Base-by-base conservation (phyloP, 805 yeast species). In the Jamesozyma hellenica region DNA sequence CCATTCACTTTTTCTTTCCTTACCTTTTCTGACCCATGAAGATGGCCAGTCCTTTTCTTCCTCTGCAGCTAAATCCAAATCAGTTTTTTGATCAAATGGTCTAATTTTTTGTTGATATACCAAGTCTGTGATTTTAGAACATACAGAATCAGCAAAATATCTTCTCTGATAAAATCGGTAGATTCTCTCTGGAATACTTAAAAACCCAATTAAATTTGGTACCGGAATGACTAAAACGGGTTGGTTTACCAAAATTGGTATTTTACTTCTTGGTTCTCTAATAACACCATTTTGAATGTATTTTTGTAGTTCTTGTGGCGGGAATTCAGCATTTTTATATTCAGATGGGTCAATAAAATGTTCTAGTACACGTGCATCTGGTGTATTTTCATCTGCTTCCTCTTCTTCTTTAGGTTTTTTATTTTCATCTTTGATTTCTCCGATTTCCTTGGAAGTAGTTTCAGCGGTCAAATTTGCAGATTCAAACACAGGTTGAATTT, bases 11-110 rank as follows among this genome's bases (percentile, higher is more conserved):
- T 74, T 65, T 47, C 76, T 80, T 38, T 75, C 82, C 35, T 61
- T 56, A n/a, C 95, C 95, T 42, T 70, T 71, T 48, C 76, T 70
- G 27, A 84, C 82, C 95, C 96, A 90, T 42, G 72, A 71, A 40
- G 66, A 60, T 12, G 96, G 95, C 96, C 96, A 90, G 47, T 84
- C 90, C 5, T 59, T 52, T 55, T 88, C 96, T 58, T 87, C 96
- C 32, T 67, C 75, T 15, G 56, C 52, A 40, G 63, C 71, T 16
- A 58, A 37, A 14, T 61, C 60, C 14, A 61, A 54, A 41, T 75
- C 77, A 3, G 51, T 49, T 2, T 50, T 46, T 10, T 54, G 42
- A 34, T 66, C 58, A 51, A 75, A 82, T 9, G 76, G 73, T 36
- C 94, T 67, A 4, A 65, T 54, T 6, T 42, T 23, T 41, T 68